These are phyloP conservation scores for Cubamyces lactineus DNA, from an alignment of 768 basidiomycete genomes.

Conservation along the genomic window DNA sequence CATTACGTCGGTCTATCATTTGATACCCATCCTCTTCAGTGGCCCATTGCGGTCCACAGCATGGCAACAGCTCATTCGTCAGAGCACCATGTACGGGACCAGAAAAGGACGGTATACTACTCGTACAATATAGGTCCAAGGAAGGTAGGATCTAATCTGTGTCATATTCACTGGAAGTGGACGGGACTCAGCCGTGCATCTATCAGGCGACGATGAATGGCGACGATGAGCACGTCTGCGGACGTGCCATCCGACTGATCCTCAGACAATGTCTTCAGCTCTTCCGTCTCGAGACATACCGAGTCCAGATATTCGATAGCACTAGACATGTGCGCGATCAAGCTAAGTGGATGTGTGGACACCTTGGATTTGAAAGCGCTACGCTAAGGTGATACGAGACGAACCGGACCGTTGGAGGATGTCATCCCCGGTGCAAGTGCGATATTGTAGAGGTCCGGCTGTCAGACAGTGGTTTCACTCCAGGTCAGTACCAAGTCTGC, in stretches of 20 bases:
- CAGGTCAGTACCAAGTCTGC: background rate
- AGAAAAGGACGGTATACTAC: too few relatives aligned
- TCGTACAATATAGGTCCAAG: too few relatives aligned
- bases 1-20: too few relatives aligned
- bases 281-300: background rate
- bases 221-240: background rate
- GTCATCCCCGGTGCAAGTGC: background rate
- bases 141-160: too few relatives aligned
- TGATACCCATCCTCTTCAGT: too few relatives aligned
- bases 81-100: too few relatives aligned
- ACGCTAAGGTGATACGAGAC: background rate
- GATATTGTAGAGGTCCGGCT: background rate
- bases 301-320: background rate
- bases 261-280: background rate
- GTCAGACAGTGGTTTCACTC: background rate
- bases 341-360: background rate
- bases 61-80: too few relatives aligned
- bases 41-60: too few relatives aligned
- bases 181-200: too few relatives aligned
- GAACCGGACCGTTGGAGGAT: background rate
- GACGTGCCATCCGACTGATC: background rate
- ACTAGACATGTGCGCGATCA: conserved; percentile 7
- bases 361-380: background rate
- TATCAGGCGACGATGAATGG: background rate
- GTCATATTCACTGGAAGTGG: too few relatives aligned